A percentile compares a stretch with the other conserved stretches of the same genome.
phyloP scores from a whole-genome alignment of 1,284 basidiomycete genomes.

The Pseudozyma sp. region DNA sequence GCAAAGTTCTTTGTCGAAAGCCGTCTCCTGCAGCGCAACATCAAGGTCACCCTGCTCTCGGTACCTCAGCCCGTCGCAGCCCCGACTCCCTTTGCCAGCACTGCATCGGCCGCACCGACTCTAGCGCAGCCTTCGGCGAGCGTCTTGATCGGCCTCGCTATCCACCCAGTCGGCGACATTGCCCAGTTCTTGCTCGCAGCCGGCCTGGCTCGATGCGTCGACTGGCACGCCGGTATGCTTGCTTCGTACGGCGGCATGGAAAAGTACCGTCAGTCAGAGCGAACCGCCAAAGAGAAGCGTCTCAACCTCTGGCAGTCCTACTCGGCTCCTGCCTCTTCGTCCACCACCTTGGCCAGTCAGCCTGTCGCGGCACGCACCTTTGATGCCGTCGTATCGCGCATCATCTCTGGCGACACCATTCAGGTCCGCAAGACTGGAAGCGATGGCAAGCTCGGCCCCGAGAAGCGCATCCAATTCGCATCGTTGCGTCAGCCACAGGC shows the following conservation, averaged over 20 bases:
- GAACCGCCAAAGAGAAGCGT: slow-evolving; percentile 83
- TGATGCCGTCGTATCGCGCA: slow-evolving; percentile 84
- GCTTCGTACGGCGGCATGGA: slow-evolving; percentile 72
- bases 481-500: slow-evolving; percentile 79
- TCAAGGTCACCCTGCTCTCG: slow-evolving; percentile 87
- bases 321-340: slow-evolving; percentile 53
- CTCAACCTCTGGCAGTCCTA: slow-evolving; percentile 80
- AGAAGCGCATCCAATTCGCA: slow-evolving; percentile 86
- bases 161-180: slow-evolving; percentile 93
- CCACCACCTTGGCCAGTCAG: slow-evolving; percentile 37
- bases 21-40: slow-evolving; percentile 86
- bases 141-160: slow-evolving; percentile 89
- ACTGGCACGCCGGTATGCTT: slow-evolving; percentile 98
- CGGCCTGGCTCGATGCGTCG: slow-evolving; percentile 90
- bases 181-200: slow-evolving; percentile 86
- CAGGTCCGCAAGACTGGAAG: slow-evolving; percentile 65
- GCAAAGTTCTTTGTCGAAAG: slow-evolving; percentile 95
- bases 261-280: slow-evolving; percentile 84
- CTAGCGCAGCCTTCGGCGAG: slow-evolving; percentile 70
- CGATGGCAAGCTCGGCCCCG: slow-evolving; percentile 73
- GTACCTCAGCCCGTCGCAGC: slow-evolving; percentile 76
- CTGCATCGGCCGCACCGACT: slow-evolving; percentile 73
- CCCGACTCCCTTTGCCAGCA: slow-evolving; percentile 76
- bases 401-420: slow-evolving; percentile 94
- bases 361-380: slow-evolving; percentile 53